Percentiles rank a stretch among this genome's conserved stretches.
Conservation (phyloP, 164 flowering plant species). For the Stephania yunnanensis region DNA sequence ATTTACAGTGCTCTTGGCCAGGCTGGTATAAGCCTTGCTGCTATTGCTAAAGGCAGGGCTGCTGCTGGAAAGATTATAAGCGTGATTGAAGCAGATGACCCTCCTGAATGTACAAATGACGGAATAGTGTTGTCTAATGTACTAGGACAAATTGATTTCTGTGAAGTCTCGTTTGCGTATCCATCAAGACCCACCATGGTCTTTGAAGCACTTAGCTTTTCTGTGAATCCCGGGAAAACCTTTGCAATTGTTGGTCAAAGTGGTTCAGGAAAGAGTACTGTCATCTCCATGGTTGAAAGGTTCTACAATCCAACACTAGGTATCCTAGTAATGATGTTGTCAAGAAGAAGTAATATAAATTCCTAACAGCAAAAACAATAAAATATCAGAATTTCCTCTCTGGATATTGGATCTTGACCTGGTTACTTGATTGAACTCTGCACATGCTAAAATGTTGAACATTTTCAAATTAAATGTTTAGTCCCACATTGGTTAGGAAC, state of each 20-base stretch:
- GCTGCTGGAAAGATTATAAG: slow-evolving; percentile 54
- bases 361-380: too few relatives aligned
- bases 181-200: slow-evolving; percentile 52
- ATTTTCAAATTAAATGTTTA: too few relatives aligned
- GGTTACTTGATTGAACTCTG: too few relatives aligned
- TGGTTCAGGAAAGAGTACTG: slow-evolving; percentile 82
- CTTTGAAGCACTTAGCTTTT: slow-evolving; percentile 49
- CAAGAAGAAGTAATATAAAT: too few relatives aligned
- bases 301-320: slow-evolving; percentile 74
- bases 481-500: too few relatives aligned
- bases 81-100: slow-evolving; percentile 36
- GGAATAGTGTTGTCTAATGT: slow-evolving; percentile 37
- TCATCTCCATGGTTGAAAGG: slow-evolving; percentile 61
- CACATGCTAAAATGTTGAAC: too few relatives aligned
- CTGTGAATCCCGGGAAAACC: slow-evolving; percentile 48
- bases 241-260: slow-evolving; percentile 74
- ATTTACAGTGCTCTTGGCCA: slow-evolving; percentile 72
- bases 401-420: too few relatives aligned
- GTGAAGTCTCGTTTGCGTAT: slow-evolving; percentile 53
- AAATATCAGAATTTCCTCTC: too few relatives aligned
- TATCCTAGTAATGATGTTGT: slow-evolving; percentile 14
- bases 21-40: slow-evolving; percentile 69
- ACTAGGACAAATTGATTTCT: slow-evolving; percentile 51
- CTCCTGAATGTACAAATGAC: slow-evolving; percentile 23
- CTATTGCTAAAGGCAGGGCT: slow-evolving; percentile 58